These are phyloP conservation scores for Aspergillus bombycis DNA, from an alignment of 2,329 filamentous ascomycete species.

Conservation along the genomic window DNA sequence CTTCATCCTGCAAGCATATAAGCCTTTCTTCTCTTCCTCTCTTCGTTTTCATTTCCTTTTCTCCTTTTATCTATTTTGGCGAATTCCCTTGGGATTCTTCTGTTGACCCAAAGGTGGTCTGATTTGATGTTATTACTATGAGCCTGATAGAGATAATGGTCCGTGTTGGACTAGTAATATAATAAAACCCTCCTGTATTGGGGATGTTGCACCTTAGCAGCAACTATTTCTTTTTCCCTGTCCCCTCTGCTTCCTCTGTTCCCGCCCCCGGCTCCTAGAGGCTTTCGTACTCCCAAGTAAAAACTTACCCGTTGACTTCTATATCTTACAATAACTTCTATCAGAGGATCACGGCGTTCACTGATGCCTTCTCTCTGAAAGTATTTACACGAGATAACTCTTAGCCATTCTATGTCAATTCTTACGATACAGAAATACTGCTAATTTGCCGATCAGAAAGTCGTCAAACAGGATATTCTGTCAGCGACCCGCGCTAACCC, in stretches of 20 bases:
- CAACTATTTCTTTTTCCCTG: neutral
- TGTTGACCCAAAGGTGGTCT: slow-evolving; percentile 6
- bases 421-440: neutral
- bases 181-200: slow-evolving; percentile 6
- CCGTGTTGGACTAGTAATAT: slow-evolving; percentile 16
- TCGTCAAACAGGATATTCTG: neutral
- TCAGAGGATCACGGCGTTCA: neutral
- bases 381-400: neutral
- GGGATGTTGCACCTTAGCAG: neutral
- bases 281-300: neutral
- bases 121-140: slow-evolving; percentile 22
- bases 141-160: slow-evolving; percentile 24
- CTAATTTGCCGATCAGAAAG: slow-evolving; percentile 1
- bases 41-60: slow-evolving; percentile 8
- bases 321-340: neutral
- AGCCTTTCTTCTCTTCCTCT: neutral
- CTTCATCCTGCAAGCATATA: neutral
- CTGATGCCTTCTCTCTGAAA: neutral
- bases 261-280: neutral
- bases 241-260: neutral
- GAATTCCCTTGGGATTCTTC: slow-evolving; percentile 7
- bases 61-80: slow-evolving; percentile 1
- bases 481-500: neutral
- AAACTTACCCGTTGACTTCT: neutral
- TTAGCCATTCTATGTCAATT: neutral